phyloP scores from a whole-genome alignment of 2,329 filamentous ascomycete genomes.

The Chaetomiaceae sp. region DNA sequence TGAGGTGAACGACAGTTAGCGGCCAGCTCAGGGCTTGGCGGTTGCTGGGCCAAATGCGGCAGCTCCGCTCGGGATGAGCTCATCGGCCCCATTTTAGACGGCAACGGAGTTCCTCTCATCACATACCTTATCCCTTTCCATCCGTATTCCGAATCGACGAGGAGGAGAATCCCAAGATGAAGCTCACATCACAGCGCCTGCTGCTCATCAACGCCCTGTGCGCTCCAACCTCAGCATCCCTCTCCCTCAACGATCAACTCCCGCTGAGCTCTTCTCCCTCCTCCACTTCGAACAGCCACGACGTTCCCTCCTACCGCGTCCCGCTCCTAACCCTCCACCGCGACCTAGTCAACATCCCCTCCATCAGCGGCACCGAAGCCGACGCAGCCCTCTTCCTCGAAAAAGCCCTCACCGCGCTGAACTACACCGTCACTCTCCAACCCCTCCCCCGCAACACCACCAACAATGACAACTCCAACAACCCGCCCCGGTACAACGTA shows the following conservation, averaged over 20 bases:
- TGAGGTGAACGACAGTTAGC: no score
- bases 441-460: conserved; percentile 35
- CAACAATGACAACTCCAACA: conserved; percentile 25
- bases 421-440: conserved; percentile 44
- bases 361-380: conserved; percentile 65
- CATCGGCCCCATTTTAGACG: conserved; percentile 2
- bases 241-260: background rate
- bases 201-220: conserved; percentile 15
- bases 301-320: conserved; percentile 38
- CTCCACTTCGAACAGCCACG: background rate
- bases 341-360: conserved; percentile 68
- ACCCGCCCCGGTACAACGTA: conserved; percentile 62
- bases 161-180: conserved; percentile 16
- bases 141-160: background rate
- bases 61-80: conserved; percentile 8
- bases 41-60: no score
- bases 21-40: background rate
- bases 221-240: background rate
- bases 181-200: conserved; percentile 2
- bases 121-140: no score
- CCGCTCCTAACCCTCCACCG: conserved; percentile 68
- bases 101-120: background rate
- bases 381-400: conserved; percentile 65
- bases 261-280: background rate
- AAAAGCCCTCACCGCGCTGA: conserved; percentile 53